Percentiles rank a stretch among this genome's conserved stretches.
These are phyloP conservation scores for Leptographium wingfieldii DNA, from an alignment of 2,329 filamentous ascomycete genomes.

Conservation along the genomic window DNA sequence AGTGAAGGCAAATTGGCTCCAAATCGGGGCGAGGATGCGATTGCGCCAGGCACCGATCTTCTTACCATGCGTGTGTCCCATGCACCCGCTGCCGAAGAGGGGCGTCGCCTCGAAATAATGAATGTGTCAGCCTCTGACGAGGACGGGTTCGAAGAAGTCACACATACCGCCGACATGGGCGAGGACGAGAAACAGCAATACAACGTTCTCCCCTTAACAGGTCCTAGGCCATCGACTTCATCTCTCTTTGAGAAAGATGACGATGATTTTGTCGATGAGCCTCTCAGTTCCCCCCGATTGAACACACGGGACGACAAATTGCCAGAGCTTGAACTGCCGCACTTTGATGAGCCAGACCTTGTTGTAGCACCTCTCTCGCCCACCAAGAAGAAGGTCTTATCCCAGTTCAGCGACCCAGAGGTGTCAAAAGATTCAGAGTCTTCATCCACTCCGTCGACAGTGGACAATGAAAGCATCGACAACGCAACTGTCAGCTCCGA, in stretches of 20 bases:
- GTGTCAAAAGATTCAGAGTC: not conserved
- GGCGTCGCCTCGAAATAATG: conserved; percentile 61
- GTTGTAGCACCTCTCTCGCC: conserved; percentile 47
- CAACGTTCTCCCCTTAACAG: conserved; percentile 26
- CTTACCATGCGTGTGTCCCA: conserved; percentile 45
- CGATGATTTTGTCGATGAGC: conserved; percentile 68
- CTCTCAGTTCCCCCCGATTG: conserved; percentile 55
- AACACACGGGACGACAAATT: conserved; percentile 46
- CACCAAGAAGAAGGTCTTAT: conserved; percentile 21
- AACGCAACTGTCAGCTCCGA: not conserved
- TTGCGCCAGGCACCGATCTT: conserved; percentile 43
- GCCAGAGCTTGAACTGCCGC: conserved; percentile 28
- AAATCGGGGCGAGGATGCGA: conserved; percentile 25
- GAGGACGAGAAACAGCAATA: conserved; percentile 29
- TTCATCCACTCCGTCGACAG: not conserved
- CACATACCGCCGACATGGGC: conserved; percentile 52
- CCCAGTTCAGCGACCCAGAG: not conserved
- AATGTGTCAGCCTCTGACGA: conserved; percentile 61
- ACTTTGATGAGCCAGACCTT: conserved; percentile 43
- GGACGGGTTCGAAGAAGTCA: conserved; percentile 89
- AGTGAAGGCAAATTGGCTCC: conserved; percentile 60
- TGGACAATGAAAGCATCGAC: not conserved
- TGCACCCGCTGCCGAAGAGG: conserved; percentile 43
- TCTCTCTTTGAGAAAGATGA: conserved; percentile 47
- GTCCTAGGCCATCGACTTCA: conserved; percentile 14